These are phyloP conservation scores for Fusarium mundagurra DNA, from an alignment of 2,329 filamentous ascomycete species.

Conservation along the genomic window DNA sequence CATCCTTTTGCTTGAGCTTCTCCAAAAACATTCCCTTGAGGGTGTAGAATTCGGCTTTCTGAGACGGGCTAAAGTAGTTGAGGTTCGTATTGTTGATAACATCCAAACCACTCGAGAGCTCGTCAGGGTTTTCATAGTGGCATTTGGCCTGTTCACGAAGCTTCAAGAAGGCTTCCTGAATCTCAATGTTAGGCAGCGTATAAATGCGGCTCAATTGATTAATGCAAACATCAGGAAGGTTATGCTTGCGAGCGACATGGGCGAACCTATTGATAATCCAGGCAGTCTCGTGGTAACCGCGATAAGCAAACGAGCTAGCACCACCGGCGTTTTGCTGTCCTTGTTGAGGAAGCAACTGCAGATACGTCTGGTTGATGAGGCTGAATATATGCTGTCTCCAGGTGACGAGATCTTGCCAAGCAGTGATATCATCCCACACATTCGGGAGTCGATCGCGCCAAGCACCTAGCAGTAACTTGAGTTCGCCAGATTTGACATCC, in stretches of 20 bases:
- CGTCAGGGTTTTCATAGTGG: conserved; percentile 94
- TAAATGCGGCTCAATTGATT: conserved; percentile 97
- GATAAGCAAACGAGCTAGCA: conserved; percentile 89
- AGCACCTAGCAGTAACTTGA: conserved; percentile 91
- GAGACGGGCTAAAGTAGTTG: conserved; percentile 94
- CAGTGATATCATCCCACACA: conserved; percentile 99
- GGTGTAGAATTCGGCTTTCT: conserved; percentile 99
- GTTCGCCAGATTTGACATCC: conserved; percentile 92
- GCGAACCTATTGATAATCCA: conserved; percentile 99
- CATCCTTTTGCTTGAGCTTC: conserved; percentile 88
- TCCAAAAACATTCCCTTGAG: conserved; percentile 99
- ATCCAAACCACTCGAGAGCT: conserved; percentile 91
- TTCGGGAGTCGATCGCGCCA: conserved; percentile 97
- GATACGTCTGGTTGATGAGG: conserved; percentile 93
- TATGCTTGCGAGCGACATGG: conserved; percentile 96
- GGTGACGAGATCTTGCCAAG: conserved; percentile 99
- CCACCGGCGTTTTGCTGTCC: conserved; percentile 81
- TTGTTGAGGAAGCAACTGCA: conserved; percentile 82
- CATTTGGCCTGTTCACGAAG: conserved; percentile 98
- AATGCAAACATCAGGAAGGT: conserved; percentile 96
- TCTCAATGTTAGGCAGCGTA: conserved; percentile 98
- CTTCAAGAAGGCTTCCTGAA: conserved; percentile 98
- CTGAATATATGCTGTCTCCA: conserved; percentile 99
- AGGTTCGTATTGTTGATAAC: conserved; percentile 99
- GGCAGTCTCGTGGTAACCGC: conserved; percentile 97